phyloP scores from a whole-genome alignment of 2,329 filamentous ascomycete species.

The Fusarium udum region DNA sequence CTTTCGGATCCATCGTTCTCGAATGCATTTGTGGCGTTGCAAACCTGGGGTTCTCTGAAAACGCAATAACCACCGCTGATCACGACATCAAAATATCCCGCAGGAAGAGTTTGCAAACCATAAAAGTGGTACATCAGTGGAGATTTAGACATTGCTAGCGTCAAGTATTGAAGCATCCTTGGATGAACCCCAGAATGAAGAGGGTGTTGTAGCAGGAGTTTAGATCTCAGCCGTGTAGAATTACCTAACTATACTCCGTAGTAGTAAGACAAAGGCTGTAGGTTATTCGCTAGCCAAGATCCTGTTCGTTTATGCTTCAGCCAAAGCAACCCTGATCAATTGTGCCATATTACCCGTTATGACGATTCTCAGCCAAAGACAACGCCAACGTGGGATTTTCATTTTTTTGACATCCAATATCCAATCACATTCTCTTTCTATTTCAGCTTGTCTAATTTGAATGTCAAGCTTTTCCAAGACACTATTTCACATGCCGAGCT shows the following conservation, averaged over 20 bases:
- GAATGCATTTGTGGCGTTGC: slow-evolving; percentile 27
- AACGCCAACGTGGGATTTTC: slow-evolving; percentile 15
- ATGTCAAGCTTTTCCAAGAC: neutral
- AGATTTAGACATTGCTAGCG: slow-evolving; percentile 7
- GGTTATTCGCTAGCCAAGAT: slow-evolving; percentile 2
- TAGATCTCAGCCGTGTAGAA: neutral
- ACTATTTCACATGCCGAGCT: slow-evolving; percentile 1
- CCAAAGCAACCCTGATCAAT: slow-evolving; percentile 4
- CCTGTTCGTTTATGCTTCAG: slow-evolving; percentile 2
- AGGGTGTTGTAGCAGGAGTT: neutral
- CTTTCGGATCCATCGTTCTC: neutral
- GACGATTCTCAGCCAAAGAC: slow-evolving; percentile 21
- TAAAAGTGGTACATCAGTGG: slow-evolving; percentile 36
- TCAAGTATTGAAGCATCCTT: slow-evolving; percentile 4
- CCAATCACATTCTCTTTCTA: slow-evolving; percentile 13
- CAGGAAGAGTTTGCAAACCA: slow-evolving; percentile 24
- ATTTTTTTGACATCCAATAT: neutral
- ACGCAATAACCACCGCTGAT: slow-evolving; percentile 38
- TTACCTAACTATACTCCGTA: neutral
- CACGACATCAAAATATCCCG: slow-evolving; percentile 37
- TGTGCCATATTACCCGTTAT: slow-evolving; percentile 33
- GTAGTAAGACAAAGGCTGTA: neutral
- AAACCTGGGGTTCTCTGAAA: slow-evolving; percentile 15
- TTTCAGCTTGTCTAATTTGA: neutral
- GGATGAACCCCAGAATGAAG: neutral